phyloP scores from a whole-genome alignment of 306 rosid species.

The Cicer pinnatifidum region DNA sequence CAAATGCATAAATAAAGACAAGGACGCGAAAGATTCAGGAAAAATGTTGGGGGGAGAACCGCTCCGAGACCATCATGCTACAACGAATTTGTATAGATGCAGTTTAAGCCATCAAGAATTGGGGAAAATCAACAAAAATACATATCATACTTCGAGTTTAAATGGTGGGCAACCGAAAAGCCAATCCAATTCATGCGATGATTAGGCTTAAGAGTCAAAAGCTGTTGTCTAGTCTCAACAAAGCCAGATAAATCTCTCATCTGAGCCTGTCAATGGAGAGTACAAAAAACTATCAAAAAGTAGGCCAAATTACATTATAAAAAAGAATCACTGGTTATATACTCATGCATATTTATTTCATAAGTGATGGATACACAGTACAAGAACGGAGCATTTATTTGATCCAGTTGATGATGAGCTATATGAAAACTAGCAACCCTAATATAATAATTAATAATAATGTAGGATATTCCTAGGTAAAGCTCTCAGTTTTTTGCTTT shows the following conservation, averaged over 20 bases:
- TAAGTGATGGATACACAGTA: background rate
- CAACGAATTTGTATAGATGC: slow-evolving; percentile 11
- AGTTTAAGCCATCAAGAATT: slow-evolving; percentile 17
- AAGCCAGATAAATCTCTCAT: slow-evolving; percentile 97
- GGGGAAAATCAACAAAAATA: slow-evolving; percentile 8
- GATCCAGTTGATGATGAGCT: slow-evolving; percentile 13
- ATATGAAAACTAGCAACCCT: background rate
- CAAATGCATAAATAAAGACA: background rate
- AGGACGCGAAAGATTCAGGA: background rate
- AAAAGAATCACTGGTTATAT: background rate
- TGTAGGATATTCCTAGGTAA: background rate
- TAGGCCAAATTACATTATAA: slow-evolving; percentile 18
- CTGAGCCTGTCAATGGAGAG: slow-evolving; percentile 71
- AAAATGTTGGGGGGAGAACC: background rate
- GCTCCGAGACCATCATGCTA: slow-evolving; percentile 8
- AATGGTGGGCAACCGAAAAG: slow-evolving; percentile 90
- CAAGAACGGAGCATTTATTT: background rate
- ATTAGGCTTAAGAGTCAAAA: slow-evolving; percentile 87
- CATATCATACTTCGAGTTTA: slow-evolving; percentile 77
- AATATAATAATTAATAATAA: too few species aligned
- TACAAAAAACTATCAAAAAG: slow-evolving; percentile 39
- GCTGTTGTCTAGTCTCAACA: slow-evolving; percentile 97
- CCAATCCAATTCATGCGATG: slow-evolving; percentile 99
- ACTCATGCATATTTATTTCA: background rate
- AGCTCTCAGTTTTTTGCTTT: background rate